Conservation (phyloP, 805 yeast genomes). For the Myxozyma lipomycoides region DNA sequence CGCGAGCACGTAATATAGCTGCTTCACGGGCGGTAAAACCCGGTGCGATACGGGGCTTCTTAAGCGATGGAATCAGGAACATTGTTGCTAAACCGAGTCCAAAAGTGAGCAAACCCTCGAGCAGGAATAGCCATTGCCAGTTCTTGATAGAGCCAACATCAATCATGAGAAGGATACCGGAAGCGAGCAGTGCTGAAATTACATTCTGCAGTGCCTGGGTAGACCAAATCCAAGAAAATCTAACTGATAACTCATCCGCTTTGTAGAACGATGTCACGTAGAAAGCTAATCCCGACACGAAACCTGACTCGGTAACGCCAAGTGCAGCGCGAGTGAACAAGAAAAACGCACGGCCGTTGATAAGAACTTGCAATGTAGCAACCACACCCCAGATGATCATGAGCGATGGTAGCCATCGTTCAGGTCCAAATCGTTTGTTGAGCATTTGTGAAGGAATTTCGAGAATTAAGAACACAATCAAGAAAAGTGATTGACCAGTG, state of each 20-base stretch:
- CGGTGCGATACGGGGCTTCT: constrained; percentile 11
- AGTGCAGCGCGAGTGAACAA: constrained; percentile 48
- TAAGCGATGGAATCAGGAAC: constrained; percentile 32
- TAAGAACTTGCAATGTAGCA: constrained; percentile 48
- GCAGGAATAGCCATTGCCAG: constrained; percentile 64
- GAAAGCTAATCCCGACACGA: constrained; percentile 59
- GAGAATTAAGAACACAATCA: constrained; percentile 43
- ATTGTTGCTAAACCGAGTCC: constrained; percentile 48
- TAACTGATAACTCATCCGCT: constrained; percentile 51
- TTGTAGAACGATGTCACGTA: constrained; percentile 69
- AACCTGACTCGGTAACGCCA: constrained; percentile 63
- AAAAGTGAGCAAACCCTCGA: constrained; percentile 54
- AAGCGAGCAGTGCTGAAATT: constrained; percentile 48
- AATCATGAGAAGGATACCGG: constrained; percentile 50
- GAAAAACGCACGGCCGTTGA: constrained; percentile 42
- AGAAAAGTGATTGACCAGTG: constrained; percentile 51
- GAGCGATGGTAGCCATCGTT: constrained; percentile 50
- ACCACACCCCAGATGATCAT: constrained; percentile 58
- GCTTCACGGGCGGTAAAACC: constrained; percentile 21
- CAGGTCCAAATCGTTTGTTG: constrained; percentile 59
- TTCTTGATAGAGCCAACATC: constrained; percentile 38
- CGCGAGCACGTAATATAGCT: constrained; percentile 21
- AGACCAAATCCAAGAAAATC: constrained; percentile 60
- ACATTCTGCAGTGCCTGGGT: constrained; percentile 50
- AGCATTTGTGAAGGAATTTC: constrained; percentile 45